Evolutionary conservation across 768 basidiomycete species (phyloP), one percentile per base, ranked within the genome.

Genomic region (Boletus tylopilopsis): DNA sequence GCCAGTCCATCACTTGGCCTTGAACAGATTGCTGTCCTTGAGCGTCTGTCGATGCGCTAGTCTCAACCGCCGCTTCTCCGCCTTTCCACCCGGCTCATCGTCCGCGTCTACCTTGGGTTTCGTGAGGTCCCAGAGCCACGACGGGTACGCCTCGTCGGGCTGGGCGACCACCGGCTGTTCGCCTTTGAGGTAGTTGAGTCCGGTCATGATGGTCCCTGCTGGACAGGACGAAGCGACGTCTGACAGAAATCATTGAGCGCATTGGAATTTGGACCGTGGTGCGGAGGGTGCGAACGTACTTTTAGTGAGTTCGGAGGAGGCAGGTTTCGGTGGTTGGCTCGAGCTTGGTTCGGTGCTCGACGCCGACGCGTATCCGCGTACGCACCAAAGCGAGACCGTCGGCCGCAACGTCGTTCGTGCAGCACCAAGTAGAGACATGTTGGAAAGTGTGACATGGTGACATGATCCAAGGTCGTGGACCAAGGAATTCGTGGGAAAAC

Each of bases 1-100:
- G 33, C 15, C 33, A 15, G 3, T 3, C 15, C 24, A 33, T 60
- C 68, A 91, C 64, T 90, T 89, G 16, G 84, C 84, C 64, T 83
- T 85, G 84, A 94, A 85, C 68, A 94, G 84, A 61, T 96, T 95
- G 45, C 76, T 76, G 42, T 90, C 90, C 63, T 85, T 87, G 64
- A 94, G 87, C 40, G 72, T 76, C 64, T 82, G 78, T 47, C 82
- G 75, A 46, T 85, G 88, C 51, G 76, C 77, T 60, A 71, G 71
- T 61, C 87, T 72, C 67, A 87, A 71, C 49, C 71, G 69, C 47
- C 75, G 70, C 42, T 81, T 74, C 66, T 79, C 76, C 42, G 74
- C 80, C 64, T 78, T 77, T 19, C 89, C 85, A 18, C 87, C 88
- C 1, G 83, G 86, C 1, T 85, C 85, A 53, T 90, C 87, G 47